A percentile compares a stretch with the other conserved stretches of the same genome.
These are phyloP conservation scores for Hypoxylon sp. DNA, from an alignment of 2,329 filamentous ascomycete genomes.

Conservation along the genomic window DNA sequence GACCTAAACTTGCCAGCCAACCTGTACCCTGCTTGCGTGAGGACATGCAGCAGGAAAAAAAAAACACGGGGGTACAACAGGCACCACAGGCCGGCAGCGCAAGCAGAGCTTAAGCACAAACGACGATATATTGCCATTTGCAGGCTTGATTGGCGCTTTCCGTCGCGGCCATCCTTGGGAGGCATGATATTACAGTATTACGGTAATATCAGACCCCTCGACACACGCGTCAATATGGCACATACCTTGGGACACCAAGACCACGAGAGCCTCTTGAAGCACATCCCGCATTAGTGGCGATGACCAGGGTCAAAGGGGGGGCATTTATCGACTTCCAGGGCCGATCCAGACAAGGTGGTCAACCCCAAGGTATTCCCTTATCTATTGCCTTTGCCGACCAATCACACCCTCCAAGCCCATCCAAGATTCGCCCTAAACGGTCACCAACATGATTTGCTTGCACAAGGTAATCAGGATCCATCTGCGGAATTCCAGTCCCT, in stretches of 20 bases:
- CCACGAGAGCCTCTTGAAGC: conserved; percentile 34
- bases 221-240: conserved; percentile 21
- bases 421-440: conserved; percentile 37
- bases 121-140: conserved; percentile 18
- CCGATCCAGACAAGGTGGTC: conserved; percentile 34
- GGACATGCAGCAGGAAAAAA: not conserved
- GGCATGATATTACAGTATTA: conserved; percentile 1
- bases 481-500: conserved; percentile 7
- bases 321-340: conserved; percentile 18
- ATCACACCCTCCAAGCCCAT: conserved; percentile 29
- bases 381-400: conserved; percentile 38
- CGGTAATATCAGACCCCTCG: conserved; percentile 34
- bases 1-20: not conserved
- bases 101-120: conserved; percentile 5
- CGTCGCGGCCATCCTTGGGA: conserved; percentile 20
- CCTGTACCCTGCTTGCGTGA: not conserved
- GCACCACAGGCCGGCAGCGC: conserved; percentile 3
- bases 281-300: conserved; percentile 37
- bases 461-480: conserved; percentile 37
- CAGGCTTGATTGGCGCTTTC: conserved; percentile 7
- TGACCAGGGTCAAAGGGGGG: conserved; percentile 19
- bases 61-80: conserved; percentile 8
- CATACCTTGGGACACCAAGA: not conserved
- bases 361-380: conserved; percentile 37
- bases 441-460: conserved; percentile 39